Conservation (phyloP, 1,139 yeast genomes). For the Magnusiomyces tetraspermus region DNA sequence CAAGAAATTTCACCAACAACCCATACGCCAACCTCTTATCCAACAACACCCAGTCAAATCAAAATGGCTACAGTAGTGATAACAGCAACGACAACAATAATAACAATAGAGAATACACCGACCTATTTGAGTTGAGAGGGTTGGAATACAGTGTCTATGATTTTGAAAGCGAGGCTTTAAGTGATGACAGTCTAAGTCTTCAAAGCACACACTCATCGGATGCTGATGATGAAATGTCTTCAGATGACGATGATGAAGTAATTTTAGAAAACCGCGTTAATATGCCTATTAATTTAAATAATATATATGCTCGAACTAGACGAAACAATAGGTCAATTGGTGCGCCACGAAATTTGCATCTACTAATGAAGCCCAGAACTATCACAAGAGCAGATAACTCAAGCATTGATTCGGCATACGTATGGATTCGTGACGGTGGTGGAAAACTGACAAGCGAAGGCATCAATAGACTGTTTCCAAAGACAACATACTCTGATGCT, state of each 20-base stretch:
- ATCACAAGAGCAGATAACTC: background rate
- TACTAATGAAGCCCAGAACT: background rate
- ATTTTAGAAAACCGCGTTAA: background rate
- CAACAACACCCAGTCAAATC: no score
- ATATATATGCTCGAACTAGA: background rate
- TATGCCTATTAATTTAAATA: background rate
- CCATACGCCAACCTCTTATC: no score
- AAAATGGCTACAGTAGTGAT: background rate
- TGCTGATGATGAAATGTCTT: background rate
- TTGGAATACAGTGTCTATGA: no score
- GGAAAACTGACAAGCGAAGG: background rate
- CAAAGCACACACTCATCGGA: background rate
- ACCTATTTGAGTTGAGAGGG: no score
- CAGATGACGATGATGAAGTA: background rate
- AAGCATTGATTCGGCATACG: background rate
- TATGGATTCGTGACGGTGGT: no score
- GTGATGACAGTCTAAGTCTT: background rate
- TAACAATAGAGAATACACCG: background rate
- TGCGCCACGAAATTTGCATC: background rate
- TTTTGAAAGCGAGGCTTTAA: background rate
- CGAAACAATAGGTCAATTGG: background rate
- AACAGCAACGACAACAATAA: background rate
- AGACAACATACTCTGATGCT: background rate
- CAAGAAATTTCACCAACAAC: no score
- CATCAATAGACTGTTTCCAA: background rate